A percentile compares a stretch with the other conserved stretches of the same genome.
Conservation (phyloP, 441 rosid species). For the Brassica hybrid region DNA sequence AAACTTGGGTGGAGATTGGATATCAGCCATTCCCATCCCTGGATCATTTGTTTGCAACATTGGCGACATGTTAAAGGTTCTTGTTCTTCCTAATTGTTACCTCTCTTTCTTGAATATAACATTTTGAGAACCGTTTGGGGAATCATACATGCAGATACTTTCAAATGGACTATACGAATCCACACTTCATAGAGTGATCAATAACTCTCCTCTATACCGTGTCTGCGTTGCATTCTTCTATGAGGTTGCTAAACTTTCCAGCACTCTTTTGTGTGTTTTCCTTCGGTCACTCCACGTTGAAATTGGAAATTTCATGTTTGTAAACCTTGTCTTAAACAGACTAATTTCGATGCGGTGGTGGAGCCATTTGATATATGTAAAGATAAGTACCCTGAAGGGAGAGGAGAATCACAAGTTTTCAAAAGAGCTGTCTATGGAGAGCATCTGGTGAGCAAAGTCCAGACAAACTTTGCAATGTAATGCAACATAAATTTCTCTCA, state of each 20-base stretch:
- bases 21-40: slow-evolving; percentile 81
- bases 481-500: slow-evolving; percentile 4
- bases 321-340: slow-evolving; percentile 44
- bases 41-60: slow-evolving; percentile 93
- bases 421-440: slow-evolving; percentile 78
- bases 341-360: slow-evolving; percentile 66
- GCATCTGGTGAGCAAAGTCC: slow-evolving; percentile 78
- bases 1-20: slow-evolving; percentile 81
- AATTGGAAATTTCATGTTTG: neutral
- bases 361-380: slow-evolving; percentile 78
- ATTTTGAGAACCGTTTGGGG: neutral
- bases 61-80: slow-evolving; percentile 93
- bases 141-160: slow-evolving; percentile 57
- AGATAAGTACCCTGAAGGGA: slow-evolving; percentile 38
- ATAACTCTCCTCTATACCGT: slow-evolving; percentile 61
- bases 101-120: slow-evolving; percentile 6
- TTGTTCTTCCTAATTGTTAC: neutral
- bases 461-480: slow-evolving; percentile 60
- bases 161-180: slow-evolving; percentile 83
- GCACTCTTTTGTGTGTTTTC: neutral
- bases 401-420: slow-evolving; percentile 53
- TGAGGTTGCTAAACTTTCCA: slow-evolving; percentile 55
- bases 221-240: slow-evolving; percentile 77
- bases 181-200: too few species aligned
- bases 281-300: neutral